These are phyloP conservation scores for Polyporus arcularius DNA, from an alignment of 768 basidiomycete genomes.

Conservation along the genomic window DNA sequence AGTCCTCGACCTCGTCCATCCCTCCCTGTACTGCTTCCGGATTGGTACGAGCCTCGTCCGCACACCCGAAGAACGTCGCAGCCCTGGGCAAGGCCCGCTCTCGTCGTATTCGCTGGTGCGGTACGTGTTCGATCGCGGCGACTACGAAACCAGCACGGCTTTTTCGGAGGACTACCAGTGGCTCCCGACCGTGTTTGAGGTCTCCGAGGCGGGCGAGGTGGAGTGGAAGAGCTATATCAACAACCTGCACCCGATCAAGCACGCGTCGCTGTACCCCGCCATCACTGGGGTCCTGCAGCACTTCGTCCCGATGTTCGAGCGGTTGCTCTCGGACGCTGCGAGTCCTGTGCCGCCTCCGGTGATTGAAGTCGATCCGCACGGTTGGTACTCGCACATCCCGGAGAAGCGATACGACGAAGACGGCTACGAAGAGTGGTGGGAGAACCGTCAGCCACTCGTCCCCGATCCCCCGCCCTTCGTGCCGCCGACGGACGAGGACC, in stretches of 20 bases:
- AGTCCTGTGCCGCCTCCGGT: not conserved
- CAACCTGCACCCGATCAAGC: constrained; percentile 26
- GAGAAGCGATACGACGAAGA: not conserved
- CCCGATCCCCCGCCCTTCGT: not conserved
- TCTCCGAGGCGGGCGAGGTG: constrained; percentile 25
- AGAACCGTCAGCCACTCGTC: not conserved
- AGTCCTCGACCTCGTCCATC: constrained; percentile 48
- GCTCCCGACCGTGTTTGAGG: constrained; percentile 32
- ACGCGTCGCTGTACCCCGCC: constrained; percentile 20
- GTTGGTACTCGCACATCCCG: not conserved
- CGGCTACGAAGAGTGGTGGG: not conserved
- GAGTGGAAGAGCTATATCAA: constrained; percentile 30
- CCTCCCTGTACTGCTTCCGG: constrained; percentile 40
- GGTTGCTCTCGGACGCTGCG: constrained; percentile 19
- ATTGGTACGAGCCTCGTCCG: constrained; percentile 2
- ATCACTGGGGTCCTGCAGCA: constrained; percentile 18
- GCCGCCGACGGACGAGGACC: not conserved
- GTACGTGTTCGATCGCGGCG: not conserved
- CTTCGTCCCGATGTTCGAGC: constrained; percentile 29
- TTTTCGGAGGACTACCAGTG: constrained; percentile 24
- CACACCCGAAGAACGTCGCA: not conserved
- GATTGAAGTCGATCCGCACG: not conserved
- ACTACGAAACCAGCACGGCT: not conserved
- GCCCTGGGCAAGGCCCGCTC: not conserved
- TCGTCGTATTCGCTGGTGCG: not conserved